These are phyloP conservation scores for Fusarium coffeatum DNA, from an alignment of 2,329 filamentous ascomycete species.

Conservation along the genomic window DNA sequence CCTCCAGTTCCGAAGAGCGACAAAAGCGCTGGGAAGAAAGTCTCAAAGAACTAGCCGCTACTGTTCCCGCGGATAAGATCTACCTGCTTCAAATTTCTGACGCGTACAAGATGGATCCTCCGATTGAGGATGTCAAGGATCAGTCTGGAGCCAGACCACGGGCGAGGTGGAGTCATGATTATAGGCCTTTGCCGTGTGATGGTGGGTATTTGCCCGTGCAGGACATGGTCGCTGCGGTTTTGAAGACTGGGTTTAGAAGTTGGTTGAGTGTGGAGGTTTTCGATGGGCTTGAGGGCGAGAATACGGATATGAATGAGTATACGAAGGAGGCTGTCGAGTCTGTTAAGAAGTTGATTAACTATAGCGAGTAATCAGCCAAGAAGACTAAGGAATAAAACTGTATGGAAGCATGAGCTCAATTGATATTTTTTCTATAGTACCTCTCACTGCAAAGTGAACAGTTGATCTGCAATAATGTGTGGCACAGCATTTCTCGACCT, in stretches of 20 bases:
- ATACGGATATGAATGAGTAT: slow-evolving; percentile 23
- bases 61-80: slow-evolving; percentile 75
- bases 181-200: slow-evolving; percentile 74
- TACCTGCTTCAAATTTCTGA: slow-evolving; percentile 81
- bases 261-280: slow-evolving; percentile 80
- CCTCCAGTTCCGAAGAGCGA: slow-evolving; percentile 56
- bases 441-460: too few species aligned
- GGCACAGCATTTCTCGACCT: neutral
- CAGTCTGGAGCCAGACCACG: slow-evolving; percentile 68
- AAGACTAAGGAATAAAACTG: neutral
- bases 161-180: slow-evolving; percentile 77
- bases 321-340: slow-evolving; percentile 22
- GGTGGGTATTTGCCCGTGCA: slow-evolving; percentile 77
- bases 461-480: accelerated
- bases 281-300: slow-evolving; percentile 53
- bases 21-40: slow-evolving; percentile 63
- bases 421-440: too few species aligned
- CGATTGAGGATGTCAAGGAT: slow-evolving; percentile 61
- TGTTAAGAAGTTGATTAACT: slow-evolving; percentile 13
- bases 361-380: neutral
- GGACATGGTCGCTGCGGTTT: slow-evolving; percentile 72
- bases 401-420: too few species aligned
- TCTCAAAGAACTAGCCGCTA: slow-evolving; percentile 65
- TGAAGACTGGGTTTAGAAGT: slow-evolving; percentile 73
- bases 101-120: slow-evolving; percentile 71